These are phyloP conservation scores for Echium plantagineum DNA, from an alignment of 257 asterid genomes.

Conservation along the genomic window DNA sequence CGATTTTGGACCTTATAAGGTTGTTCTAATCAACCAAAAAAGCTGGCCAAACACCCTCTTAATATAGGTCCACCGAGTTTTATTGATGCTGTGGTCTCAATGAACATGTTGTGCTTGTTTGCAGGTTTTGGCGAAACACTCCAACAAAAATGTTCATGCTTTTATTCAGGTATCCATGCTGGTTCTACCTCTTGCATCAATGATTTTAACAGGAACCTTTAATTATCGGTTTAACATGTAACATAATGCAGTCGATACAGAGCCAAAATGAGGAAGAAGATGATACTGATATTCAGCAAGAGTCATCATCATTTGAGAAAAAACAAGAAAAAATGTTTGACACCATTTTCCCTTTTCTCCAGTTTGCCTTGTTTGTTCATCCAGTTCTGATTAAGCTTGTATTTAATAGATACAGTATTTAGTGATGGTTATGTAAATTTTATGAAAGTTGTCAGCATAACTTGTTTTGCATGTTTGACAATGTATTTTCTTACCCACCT, in stretches of 20 bases:
- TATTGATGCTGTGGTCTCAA: conserved; percentile 13
- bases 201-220: background rate
- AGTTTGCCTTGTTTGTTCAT: conserved; percentile 1
- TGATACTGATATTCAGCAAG: conserved; percentile 17
- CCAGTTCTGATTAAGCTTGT: background rate
- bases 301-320: conserved; percentile 17
- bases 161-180: conserved; percentile 43
- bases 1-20: too few relatives aligned
- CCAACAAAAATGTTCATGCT: conserved; percentile 56
- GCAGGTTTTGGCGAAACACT: conserved; percentile 66
- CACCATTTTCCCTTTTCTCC: conserved; percentile 7
- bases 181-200: conserved; percentile 8
- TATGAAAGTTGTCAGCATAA: too few relatives aligned
- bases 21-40: too few relatives aligned
- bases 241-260: conserved; percentile 24
- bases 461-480: background rate
- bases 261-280: conserved; percentile 24
- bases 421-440: too few relatives aligned
- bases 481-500: background rate
- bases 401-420: background rate
- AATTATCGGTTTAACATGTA: conserved; percentile 9
- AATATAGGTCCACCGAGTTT: conserved; percentile 4
- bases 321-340: conserved; percentile 39
- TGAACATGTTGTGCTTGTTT: conserved; percentile 22
- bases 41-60: background rate